phyloP scores from a whole-genome alignment of 805 yeast genomes.

The Kodamaea fukazawae region DNA sequence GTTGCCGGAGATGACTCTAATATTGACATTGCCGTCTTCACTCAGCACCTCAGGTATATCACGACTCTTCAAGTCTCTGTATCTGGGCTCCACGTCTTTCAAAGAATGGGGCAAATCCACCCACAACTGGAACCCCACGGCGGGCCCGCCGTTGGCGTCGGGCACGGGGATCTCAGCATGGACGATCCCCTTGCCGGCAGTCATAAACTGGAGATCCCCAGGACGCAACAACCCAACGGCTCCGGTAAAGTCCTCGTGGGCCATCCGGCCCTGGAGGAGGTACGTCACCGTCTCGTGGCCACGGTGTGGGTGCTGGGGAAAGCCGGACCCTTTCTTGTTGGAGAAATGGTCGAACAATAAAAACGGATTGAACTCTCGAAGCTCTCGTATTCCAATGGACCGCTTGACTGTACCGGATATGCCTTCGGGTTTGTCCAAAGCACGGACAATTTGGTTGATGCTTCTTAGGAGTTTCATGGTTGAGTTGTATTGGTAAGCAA shows the following conservation, averaged over 20 bases:
- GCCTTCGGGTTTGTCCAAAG: slow-evolving; percentile 77
- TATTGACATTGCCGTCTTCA: slow-evolving; percentile 50
- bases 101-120: slow-evolving; percentile 70
- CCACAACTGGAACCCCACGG: slow-evolving; percentile 80
- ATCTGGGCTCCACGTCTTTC: slow-evolving; percentile 67
- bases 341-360: slow-evolving; percentile 78
- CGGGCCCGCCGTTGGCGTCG: slow-evolving; percentile 41
- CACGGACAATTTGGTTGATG: slow-evolving; percentile 35
- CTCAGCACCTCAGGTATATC: slow-evolving; percentile 64
- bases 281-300: slow-evolving; percentile 79
- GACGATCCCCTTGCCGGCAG: slow-evolving; percentile 84
- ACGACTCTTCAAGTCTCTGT: slow-evolving; percentile 66
- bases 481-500: too few species aligned
- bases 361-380: slow-evolving; percentile 79
- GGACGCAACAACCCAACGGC: slow-evolving; percentile 69
- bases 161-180: slow-evolving; percentile 84
- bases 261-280: slow-evolving; percentile 60
- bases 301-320: slow-evolving; percentile 80
- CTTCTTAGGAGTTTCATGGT: slow-evolving; percentile 18
- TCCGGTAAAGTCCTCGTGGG: slow-evolving; percentile 87
- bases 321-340: slow-evolving; percentile 66
- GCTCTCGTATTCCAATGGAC: slow-evolving; percentile 65
- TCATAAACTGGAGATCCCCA: slow-evolving; percentile 91
- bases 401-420: slow-evolving; percentile 85
- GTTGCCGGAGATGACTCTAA: slow-evolving; percentile 66